These are phyloP conservation scores for Porphyrellus cyaneotinctus DNA, from an alignment of 768 basidiomycete species.

Conservation along the genomic window DNA sequence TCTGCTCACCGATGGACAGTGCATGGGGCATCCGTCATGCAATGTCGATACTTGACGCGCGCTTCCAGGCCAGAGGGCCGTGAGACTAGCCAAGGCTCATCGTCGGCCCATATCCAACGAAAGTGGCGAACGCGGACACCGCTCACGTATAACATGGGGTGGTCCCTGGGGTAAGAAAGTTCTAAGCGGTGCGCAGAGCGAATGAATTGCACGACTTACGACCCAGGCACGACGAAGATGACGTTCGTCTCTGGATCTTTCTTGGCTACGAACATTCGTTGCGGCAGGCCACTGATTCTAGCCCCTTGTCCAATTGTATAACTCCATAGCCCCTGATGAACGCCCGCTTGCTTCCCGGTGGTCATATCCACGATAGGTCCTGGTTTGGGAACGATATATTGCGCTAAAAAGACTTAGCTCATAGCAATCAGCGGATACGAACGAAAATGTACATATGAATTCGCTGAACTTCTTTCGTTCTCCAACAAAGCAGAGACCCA, in stretches of 20 bases:
- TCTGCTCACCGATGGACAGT: constrained; percentile 45
- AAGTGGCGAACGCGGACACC: constrained; percentile 47
- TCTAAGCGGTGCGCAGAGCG: neutral
- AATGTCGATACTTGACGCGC: constrained; percentile 64
- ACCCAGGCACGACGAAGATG: constrained; percentile 72
- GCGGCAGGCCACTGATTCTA: constrained; percentile 54
- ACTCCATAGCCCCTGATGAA: constrained; percentile 76
- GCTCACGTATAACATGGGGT: constrained; percentile 50
- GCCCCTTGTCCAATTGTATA: constrained; percentile 86
- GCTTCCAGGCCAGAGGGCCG: constrained; percentile 43
- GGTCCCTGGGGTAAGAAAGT: constrained; percentile 42
- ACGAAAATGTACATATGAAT: constrained; percentile 59
- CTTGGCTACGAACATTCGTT: constrained; percentile 65
- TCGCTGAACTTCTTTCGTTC: constrained; percentile 65
- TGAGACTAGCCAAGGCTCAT: constrained; percentile 46
- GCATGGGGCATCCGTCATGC: constrained; percentile 55
- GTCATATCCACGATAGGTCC: constrained; percentile 63
- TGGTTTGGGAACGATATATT: constrained; percentile 67
- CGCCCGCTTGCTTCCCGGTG: constrained; percentile 50
- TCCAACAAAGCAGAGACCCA: constrained; percentile 95
- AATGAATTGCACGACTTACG: constrained; percentile 39
- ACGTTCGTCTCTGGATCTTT: constrained; percentile 64
- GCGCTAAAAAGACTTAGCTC: constrained; percentile 42
- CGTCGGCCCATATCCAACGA: constrained; percentile 73
- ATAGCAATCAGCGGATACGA: neutral